Evolutionary conservation across 345 rosid genomes (phyloP).

Genomic region (Cardamine chenopodiifolia): DNA sequence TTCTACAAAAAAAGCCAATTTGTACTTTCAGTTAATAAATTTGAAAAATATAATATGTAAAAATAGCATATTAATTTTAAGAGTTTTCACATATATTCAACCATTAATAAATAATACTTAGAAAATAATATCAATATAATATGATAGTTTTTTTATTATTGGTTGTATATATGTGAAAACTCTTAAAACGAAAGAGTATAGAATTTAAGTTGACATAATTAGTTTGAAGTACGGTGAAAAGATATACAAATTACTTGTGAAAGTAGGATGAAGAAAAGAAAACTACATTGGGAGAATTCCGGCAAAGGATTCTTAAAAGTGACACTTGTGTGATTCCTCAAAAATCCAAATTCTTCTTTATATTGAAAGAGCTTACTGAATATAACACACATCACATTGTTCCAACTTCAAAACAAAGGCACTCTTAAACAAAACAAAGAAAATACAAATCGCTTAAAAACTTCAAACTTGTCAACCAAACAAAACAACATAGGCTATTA

Average conservation of each 20-base stretch:
- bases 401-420: conserved; percentile 9
- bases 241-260: not conserved
- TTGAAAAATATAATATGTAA: not conserved
- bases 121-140: not conserved
- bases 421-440: conserved; percentile 29
- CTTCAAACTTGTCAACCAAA: conserved; percentile 25
- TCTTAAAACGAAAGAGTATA: not conserved
- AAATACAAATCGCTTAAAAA: conserved; percentile 1
- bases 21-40: too few relatives aligned
- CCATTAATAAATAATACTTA: not conserved
- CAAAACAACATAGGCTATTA: conserved; percentile 15
- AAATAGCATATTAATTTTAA: not conserved
- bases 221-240: not conserved
- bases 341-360: not conserved
- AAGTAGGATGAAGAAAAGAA: not conserved
- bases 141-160: not conserved
- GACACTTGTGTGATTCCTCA: not conserved
- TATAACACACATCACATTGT: conserved; percentile 31
- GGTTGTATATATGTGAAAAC: not conserved
- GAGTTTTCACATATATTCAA: too few relatives aligned
- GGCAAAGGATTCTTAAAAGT: not conserved
- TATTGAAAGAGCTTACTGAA: conserved; percentile 9
- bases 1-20: too few relatives aligned
- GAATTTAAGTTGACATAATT: too few relatives aligned
- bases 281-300: not conserved